Percentiles rank a stretch among this genome's conserved stretches.
phyloP scores from a whole-genome alignment of 371 early-diverging fungal genomes.

The Syncephalastrum racemosum region DNA sequence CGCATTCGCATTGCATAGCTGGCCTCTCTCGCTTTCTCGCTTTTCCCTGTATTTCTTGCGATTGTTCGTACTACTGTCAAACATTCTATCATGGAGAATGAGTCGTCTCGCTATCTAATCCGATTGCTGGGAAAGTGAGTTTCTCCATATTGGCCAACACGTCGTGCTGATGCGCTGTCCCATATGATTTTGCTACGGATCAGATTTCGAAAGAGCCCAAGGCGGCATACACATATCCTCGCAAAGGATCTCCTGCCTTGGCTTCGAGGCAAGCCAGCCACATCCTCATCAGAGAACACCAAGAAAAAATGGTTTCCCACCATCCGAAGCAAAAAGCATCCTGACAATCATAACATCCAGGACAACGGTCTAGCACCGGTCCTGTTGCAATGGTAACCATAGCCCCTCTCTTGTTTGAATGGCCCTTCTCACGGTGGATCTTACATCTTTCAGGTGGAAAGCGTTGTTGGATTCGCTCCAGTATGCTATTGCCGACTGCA shows the following conservation, averaged over 20 bases:
- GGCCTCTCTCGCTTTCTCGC: background rate
- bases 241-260: background rate
- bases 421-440: background rate
- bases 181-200: too few relatives aligned
- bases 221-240: background rate
- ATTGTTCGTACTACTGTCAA: background rate
- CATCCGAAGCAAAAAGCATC: too few relatives aligned
- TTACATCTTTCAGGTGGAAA: constrained; percentile 15
- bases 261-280: background rate
- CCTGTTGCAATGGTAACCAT: constrained; percentile 9
- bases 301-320: too few relatives aligned
- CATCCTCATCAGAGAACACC: too few relatives aligned
- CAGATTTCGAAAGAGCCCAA: too few relatives aligned
- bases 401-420: too few relatives aligned
- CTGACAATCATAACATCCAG: background rate
- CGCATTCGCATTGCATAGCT: background rate
- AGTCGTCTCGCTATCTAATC: too few relatives aligned
- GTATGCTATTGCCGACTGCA: constrained; percentile 10
- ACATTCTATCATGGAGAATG: too few relatives aligned
- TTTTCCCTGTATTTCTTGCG: constrained; percentile 2
- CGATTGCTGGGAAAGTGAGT: too few relatives aligned
- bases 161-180: too few relatives aligned
- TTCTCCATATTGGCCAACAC: too few relatives aligned
- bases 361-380: background rate
- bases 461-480: constrained; percentile 11